phyloP scores from a whole-genome alignment of 2,329 filamentous ascomycete genomes.

The Massarina eburnea region DNA sequence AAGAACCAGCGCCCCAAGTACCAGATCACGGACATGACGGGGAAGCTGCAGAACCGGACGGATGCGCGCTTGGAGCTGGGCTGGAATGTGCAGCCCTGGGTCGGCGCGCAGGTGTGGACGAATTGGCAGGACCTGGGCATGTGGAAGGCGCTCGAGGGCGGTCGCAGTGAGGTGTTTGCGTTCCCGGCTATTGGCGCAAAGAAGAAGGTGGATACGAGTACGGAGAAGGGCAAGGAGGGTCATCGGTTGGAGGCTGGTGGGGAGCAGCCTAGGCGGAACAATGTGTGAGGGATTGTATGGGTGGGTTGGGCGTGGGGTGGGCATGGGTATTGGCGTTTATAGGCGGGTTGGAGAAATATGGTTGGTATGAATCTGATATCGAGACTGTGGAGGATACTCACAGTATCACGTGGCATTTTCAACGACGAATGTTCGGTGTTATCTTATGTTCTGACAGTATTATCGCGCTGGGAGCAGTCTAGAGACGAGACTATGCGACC shows the following conservation, averaged over 20 bases:
- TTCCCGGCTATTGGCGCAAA: slow-evolving; percentile 69
- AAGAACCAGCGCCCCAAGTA: slow-evolving; percentile 92
- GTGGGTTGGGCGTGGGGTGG: neutral
- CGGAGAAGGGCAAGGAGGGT: slow-evolving; percentile 52
- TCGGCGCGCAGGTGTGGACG: slow-evolving; percentile 82
- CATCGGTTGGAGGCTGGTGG: slow-evolving; percentile 46
- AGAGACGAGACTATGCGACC: too few relatives aligned
- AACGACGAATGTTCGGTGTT: too few relatives aligned
- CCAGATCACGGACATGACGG: slow-evolving; percentile 87
- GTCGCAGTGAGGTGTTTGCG: slow-evolving; percentile 64
- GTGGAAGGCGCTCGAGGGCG: slow-evolving; percentile 68
- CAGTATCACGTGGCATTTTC: too few relatives aligned
- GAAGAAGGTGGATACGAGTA: slow-evolving; percentile 52
- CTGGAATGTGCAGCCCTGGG: slow-evolving; percentile 98
- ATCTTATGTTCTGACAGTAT: too few relatives aligned
- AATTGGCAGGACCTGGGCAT: slow-evolving; percentile 51
- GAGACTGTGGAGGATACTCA: too few relatives aligned
- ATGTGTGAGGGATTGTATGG: neutral
- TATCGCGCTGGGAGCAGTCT: too few relatives aligned
- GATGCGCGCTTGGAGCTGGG: slow-evolving; percentile 80
- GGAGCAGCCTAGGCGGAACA: slow-evolving; percentile 27
- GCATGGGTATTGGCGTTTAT: neutral
- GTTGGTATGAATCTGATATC: too few relatives aligned
- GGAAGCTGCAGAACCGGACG: slow-evolving; percentile 71
- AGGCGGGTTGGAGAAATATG: neutral